A percentile compares a stretch with the other conserved stretches of the same genome.
These are phyloP conservation scores for Athelia sp. DNA, from an alignment of 1,284 basidiomycete species.

Conservation along the genomic window DNA sequence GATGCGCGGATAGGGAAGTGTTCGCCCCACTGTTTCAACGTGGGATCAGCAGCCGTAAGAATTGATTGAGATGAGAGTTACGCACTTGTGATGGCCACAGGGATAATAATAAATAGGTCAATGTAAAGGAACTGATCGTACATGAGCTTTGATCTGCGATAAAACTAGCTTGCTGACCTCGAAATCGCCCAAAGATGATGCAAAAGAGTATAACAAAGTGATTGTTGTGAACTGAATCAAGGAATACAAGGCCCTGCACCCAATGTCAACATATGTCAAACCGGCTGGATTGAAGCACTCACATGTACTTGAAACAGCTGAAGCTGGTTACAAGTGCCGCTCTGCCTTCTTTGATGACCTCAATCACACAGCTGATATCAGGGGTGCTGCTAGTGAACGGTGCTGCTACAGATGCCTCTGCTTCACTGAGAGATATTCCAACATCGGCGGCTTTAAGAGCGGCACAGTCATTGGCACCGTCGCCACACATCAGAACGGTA, in stretches of 20 bases:
- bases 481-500: constrained; percentile 97
- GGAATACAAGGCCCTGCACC: constrained; percentile 79
- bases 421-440: constrained; percentile 94
- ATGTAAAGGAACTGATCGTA: constrained; percentile 85
- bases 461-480: constrained; percentile 98
- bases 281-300: constrained; percentile 25
- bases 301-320: constrained; percentile 99
- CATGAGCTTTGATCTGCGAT: constrained; percentile 7
- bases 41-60: constrained; percentile 9
- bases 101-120: constrained; percentile 96
- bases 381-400: constrained; percentile 94
- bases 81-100: constrained; percentile 92
- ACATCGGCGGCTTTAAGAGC: constrained; percentile 99
- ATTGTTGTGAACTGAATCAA: constrained; percentile 88
- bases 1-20: constrained; percentile 83
- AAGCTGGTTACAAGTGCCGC: constrained; percentile 97
- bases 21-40: constrained; percentile 79
- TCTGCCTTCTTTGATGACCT: constrained; percentile 94
- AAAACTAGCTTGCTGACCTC: constrained; percentile 52
- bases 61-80: constrained; percentile 10
- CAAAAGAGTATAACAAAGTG: constrained; percentile 93
- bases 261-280: constrained; percentile 7
- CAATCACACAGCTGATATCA: constrained; percentile 94
- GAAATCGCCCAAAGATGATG: constrained; percentile 94
- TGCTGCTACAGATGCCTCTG: constrained; percentile 98